Evolutionary conservation across 169 alveolate genomes (phyloP).

Genomic region (Eimeria brunetti): DNA sequence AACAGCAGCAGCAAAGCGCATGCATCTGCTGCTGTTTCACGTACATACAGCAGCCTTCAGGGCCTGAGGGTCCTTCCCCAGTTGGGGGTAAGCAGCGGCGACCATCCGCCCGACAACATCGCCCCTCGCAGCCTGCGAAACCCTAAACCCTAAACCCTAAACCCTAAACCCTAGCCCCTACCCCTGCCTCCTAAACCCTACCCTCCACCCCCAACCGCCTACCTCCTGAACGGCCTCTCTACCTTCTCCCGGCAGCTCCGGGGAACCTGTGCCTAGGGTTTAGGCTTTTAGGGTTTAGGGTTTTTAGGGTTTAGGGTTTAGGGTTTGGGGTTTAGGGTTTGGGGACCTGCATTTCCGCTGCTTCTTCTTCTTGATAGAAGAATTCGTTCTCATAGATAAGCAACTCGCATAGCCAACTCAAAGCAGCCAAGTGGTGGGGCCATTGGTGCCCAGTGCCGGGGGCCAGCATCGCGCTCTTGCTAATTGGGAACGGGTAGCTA

Average conservation of each 20-base stretch:
- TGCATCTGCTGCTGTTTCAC: not conserved
- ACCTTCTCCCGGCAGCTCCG: too few species aligned
- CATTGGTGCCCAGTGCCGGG: constrained; percentile 90
- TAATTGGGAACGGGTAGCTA: constrained; percentile 88
- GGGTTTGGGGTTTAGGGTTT: too few species aligned
- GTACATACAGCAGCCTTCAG: constrained; percentile 20
- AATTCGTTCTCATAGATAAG: constrained; percentile 88
- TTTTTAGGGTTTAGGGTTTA: too few species aligned
- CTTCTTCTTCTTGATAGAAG: constrained; percentile 84
- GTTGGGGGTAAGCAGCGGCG: constrained; percentile 31
- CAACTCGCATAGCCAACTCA: constrained; percentile 89
- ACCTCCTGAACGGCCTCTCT: too few species aligned
- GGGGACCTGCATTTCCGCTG: not conserved
- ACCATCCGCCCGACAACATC: constrained; percentile 7
- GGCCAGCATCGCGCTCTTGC: constrained; percentile 88
- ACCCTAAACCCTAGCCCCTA: not conserved
- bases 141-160: constrained; percentile 18
- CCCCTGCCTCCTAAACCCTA: too few species aligned
- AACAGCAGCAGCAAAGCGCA: not conserved
- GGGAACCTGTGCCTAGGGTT: not conserved
- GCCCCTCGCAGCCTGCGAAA: constrained; percentile 1
- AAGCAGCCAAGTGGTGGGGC: constrained; percentile 89
- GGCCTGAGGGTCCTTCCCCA: constrained; percentile 41
- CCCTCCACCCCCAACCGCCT: too few species aligned
- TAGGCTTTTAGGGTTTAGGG: not conserved